Base-by-base conservation (phyloP, 2,329 filamentous ascomycete genomes). In the Trichophyton rubrum region DNA sequence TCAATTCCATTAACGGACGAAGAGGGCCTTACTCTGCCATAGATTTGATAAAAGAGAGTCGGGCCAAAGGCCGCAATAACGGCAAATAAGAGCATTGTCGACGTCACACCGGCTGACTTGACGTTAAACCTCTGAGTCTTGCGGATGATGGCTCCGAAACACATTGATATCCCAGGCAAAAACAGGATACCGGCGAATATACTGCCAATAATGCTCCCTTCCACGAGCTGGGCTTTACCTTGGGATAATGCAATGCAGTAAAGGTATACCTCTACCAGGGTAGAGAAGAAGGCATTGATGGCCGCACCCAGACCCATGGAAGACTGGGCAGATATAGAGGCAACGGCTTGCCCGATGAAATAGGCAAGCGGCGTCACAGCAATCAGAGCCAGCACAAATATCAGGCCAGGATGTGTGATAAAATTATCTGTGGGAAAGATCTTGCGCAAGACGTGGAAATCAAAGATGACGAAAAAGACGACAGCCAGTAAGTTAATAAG, bases 91-190 rank as follows among this genome's bases (percentile, higher is more conserved):
- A 99, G 77, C 93, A 99, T 99, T 0, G 93, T 99, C 1, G 91
- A 96, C 0, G 92, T 97, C 38, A 97, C 93, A 70, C 93, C 90
- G 33, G 93, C 93, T 38, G 92, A 97, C 69, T 87, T 90, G 64
- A 93, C 91, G 71, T 99, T 99, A 81, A 99, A 99, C 47, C 93
- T 86, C 72, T 99, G 93, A 0, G 93, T 99, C 77, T 99, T 99
- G 68, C 95, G 86, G 77, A 96, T 96, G 70, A 99, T 86, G 17
- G 95, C 95, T 51, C 93, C 93, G 69, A 96, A 99, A 74, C 93
- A 99, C 93, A 99, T 99, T 61, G 92, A 97, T 38, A 99, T 73
- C 1, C 93, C 93, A 0, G 93, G 93, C 53, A 99, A 80, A 71
- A 99, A 95, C 13, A 99, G 80, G 51, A 99, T 89, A 76, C 93